Evolutionary conservation across 495 filamentous ascomycete species (phyloP), one percentile per base, ranked within the genome.

Genomic region (Penicillium cinerascens): DNA sequence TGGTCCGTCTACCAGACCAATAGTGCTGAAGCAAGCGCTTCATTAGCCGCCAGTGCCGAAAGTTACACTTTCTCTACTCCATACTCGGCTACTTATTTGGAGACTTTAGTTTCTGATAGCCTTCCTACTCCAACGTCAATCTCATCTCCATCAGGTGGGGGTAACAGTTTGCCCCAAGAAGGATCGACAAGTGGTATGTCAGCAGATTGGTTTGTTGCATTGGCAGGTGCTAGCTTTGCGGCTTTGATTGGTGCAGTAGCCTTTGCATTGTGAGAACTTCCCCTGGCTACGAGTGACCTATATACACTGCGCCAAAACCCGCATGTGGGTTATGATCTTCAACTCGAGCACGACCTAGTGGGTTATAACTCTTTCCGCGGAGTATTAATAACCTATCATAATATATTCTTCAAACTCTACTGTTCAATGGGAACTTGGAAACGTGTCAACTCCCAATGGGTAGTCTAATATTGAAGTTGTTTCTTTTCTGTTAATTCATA

Each of bases 41-140:
- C 42, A 3, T 47, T 64, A 10, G 18, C 23, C 9, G 36, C 20
- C 1, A 44, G 23, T 39, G 20, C 47, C 39, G 8, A 20, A 10
- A 11, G 44, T 26, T 29, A 55, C 25, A 51, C 46, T 6, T 41
- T 42, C n/a, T 44, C 23, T 20, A 10, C 43, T 4, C 61, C 61
- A 9, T 61, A 49, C 20, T 48, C 52, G 5, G 61, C 61, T 13
- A 64, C 61, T 2, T 61, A 41, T 17, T 43, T 64, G 18, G 51
- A 45, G 20, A 43, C 58, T 0, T 13, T 58, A 29, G 25, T 36
- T 6, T 47, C 54, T 9, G 45, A n/a, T 29, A 10, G 13, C 22
- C 2, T 13, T 17, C n/a, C 42, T 27, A 36, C 39, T 21, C 27
- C 47, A 0, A 33, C 43, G 36, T 33, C 44, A 6, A 45, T 33